Evolutionary conservation across 2,329 filamentous ascomycete species (phyloP).

Genomic region (Exophiala sideris): DNA sequence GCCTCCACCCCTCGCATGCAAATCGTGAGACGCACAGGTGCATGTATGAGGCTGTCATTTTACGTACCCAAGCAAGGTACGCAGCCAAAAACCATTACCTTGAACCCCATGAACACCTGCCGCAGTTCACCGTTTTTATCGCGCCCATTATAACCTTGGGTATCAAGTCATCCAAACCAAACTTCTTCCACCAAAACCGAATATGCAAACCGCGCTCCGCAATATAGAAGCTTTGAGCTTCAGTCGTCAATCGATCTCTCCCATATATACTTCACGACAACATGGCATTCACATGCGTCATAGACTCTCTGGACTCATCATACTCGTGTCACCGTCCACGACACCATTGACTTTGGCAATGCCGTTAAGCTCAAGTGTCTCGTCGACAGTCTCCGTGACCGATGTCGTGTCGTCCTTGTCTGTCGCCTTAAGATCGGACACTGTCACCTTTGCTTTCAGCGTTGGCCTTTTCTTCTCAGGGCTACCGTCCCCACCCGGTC

Average conservation of each 20-base stretch:
- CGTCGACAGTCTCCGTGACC: conserved; percentile 29
- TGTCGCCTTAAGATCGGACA: conserved; percentile 31
- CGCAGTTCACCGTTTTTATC: too few species aligned
- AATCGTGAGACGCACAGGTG: too few species aligned
- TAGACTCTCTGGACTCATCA: conserved; percentile 78
- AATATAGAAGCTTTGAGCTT: background rate
- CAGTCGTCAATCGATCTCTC: background rate
- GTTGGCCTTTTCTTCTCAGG: conserved; percentile 23
- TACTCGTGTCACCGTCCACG: conserved; percentile 61
- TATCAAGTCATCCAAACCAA: too few species aligned
- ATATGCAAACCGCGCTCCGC: background rate
- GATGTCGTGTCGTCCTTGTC: conserved; percentile 43
- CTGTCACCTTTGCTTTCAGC: conserved; percentile 25
- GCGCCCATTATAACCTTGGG: too few species aligned
- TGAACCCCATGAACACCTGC: too few species aligned
- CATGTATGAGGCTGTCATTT: too few species aligned
- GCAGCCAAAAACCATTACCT: too few species aligned
- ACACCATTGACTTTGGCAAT: conserved; percentile 32
- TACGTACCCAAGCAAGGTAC: too few species aligned
- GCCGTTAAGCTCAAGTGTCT: conserved; percentile 21
- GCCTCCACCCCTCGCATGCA: too few species aligned
- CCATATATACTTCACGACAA: background rate
- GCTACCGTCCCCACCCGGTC: conserved; percentile 21
- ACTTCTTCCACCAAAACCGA: too few species aligned
- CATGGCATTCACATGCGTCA: conserved; percentile 1